phyloP scores from a whole-genome alignment of 2,329 filamentous ascomycete species.

The Ophiosphaerella herpotricha region DNA sequence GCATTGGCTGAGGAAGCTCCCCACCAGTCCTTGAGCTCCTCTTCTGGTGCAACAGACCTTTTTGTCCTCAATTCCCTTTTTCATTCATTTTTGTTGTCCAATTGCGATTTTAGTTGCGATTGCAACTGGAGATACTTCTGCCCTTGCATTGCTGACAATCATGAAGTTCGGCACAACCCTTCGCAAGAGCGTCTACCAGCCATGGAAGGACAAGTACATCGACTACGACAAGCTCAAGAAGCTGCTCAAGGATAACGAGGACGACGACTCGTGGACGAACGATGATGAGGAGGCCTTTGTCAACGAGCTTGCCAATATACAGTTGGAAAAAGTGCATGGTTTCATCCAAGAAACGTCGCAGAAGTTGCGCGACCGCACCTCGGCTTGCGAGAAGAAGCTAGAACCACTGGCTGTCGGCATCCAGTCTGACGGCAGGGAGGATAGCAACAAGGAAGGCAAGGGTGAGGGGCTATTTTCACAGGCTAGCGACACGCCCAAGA shows the following conservation, averaged over 20 bases:
- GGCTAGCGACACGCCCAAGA: slow-evolving; percentile 25
- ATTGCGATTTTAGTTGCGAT: background rate
- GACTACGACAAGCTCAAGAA: slow-evolving; percentile 93
- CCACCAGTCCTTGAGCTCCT: slow-evolving; percentile 1
- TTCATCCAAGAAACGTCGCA: slow-evolving; percentile 86
- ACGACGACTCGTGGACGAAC: slow-evolving; percentile 79
- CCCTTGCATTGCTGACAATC: slow-evolving; percentile 8
- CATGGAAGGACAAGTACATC: slow-evolving; percentile 93
- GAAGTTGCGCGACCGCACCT: slow-evolving; percentile 78
- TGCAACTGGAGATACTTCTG: slow-evolving; percentile 7
- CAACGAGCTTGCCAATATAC: slow-evolving; percentile 90
- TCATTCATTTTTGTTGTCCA: slow-evolving; percentile 1
- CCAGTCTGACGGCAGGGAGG: slow-evolving; percentile 27
- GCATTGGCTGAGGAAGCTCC: slow-evolving; percentile 13
- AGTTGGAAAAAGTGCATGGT: slow-evolving; percentile 90
- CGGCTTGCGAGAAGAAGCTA: slow-evolving; percentile 68
- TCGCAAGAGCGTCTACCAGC: slow-evolving; percentile 75
- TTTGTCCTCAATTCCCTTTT: slow-evolving; percentile 1
- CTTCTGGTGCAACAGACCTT: slow-evolving; percentile 12
- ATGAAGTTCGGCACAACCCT: slow-evolving; percentile 97
- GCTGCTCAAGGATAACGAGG: slow-evolving; percentile 73
- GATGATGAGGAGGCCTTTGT: slow-evolving; percentile 93
- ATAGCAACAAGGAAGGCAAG: slow-evolving; percentile 6
- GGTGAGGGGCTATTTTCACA: slow-evolving; percentile 21
- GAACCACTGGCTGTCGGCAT: slow-evolving; percentile 59